Conservation (phyloP, 768 basidiomycete genomes). For the Chalciporus piperatus region DNA sequence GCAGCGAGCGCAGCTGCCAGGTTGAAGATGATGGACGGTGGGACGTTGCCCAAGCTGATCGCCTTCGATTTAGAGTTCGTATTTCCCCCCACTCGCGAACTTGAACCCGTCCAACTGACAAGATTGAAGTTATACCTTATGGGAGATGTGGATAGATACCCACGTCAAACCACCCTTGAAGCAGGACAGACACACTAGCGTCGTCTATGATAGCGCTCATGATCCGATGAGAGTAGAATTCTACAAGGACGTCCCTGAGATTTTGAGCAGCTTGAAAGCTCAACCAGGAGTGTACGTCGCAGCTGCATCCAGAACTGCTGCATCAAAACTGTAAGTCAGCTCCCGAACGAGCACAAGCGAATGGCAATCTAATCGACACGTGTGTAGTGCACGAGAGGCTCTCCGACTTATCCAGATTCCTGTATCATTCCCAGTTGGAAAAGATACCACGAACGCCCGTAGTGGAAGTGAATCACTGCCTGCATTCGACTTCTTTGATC, state of each 20-base stretch:
- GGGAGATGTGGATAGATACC: conserved; percentile 86
- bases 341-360: background rate
- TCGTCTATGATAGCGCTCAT: conserved; percentile 23
- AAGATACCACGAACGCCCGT: conserved; percentile 13
- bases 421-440: conserved; percentile 32
- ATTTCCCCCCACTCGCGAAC: background rate
- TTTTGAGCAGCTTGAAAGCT: conserved; percentile 56
- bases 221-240: conserved; percentile 49
- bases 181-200: conserved; percentile 33
- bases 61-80: conserved; percentile 82
- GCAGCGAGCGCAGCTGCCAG: background rate
- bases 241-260: conserved; percentile 73
- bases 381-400: conserved; percentile 67
- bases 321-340: conserved; percentile 59
- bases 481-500: conserved; percentile 64
- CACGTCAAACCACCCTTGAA: conserved; percentile 62
- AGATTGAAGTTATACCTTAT: conserved; percentile 68
- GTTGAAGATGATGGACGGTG: conserved; percentile 16
- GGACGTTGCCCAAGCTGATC: conserved; percentile 55
- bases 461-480: conserved; percentile 32
- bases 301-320: conserved; percentile 71
- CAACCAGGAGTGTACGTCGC: conserved; percentile 53
- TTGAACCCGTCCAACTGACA: background rate
- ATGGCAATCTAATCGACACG: background rate
- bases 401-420: conserved; percentile 61